Base-by-base conservation (phyloP, 495 filamentous ascomycete species). In the Podospora pseudocomata region DNA sequence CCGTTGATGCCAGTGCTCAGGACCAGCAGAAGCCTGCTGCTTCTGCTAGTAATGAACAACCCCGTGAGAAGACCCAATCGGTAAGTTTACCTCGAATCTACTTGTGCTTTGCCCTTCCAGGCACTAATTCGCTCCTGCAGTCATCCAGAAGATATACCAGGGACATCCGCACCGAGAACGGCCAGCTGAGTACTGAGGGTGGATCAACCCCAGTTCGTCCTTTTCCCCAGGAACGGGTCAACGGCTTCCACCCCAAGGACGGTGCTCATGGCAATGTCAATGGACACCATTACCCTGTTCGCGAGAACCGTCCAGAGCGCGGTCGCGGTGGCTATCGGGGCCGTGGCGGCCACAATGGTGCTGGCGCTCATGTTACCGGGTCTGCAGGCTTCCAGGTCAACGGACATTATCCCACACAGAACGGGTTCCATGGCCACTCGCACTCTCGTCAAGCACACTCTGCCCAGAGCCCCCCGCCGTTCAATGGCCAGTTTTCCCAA, bases 1-100 rank as follows among this genome's bases (percentile, higher is more conserved):
- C 79, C 49, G 78, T 78, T 64, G 85, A 86, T 28, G 79, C 77
- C 3, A 70, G 80, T 11, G 64, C 75, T 26, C 80, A 81, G 23
- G 81, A 86, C 64, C 79, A 80, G 72, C 73, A 79, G 15, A 86
- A 83, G 69, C 44, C 72, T 5, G 65, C 76, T 2, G 72, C 76
- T 28, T 44, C 76, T 1, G 68, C 74, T 30, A 73, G 60, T 65
- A 66, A 70, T 26, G 86, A 85, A 62, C 82, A 80, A 68, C 71
- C 62, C 9, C 77, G 74, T 55, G 73, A 79, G 5, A 76, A 76
- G n/a, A 39, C 63, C 32, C 66, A 72, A 44, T 68, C 61, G 65
- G 77, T 79, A 72, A 76, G 77, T 77, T 20, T 11, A 20, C 49
- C 4, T 57, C 18, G 56, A 57, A 34, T 44, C 11, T 18, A 20